Base-by-base conservation (phyloP, 2,329 filamentous ascomycete genomes). In the Colletotrichum echinochloae region DNA sequence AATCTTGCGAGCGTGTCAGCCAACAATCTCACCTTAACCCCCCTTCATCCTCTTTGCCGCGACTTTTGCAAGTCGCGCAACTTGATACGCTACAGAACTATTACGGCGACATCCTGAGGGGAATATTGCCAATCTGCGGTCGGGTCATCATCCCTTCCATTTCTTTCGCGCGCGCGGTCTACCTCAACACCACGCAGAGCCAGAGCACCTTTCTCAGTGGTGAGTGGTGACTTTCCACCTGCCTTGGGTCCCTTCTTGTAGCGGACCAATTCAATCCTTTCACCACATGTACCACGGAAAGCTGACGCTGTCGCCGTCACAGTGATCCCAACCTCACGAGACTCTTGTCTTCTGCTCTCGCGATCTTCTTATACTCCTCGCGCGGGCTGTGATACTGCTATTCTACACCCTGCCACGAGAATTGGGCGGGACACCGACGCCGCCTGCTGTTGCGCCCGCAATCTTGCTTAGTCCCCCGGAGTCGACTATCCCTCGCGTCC, bases 251-350 rank as follows among this genome's bases (percentile, higher is more conserved):
- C 28, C 33, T 55, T 48, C 18, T 39, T 46, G 51, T 59, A 33
- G 51, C 41, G n/a, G 44, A 35, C 68, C 68, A 59, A 59, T 59
- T 44, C 57, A 55, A 68, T 39, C 64, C 68, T 59, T 52, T 52
- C 51, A 41, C 59, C 33, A 18, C 49, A 56, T 37, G 33, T 57
- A 52, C 33, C 55, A 68, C 52, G 64, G 39, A 68, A 62, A 48
- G 68, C 64, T 71, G 68, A 71, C 68, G 64, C 64, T 46, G 26
- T 30, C 35, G 66, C 46, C 41, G 56, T 30, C 63, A 55, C 54
- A 48, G 35, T 46, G 28, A 68, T 60, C 59, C 57, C 60, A 51
- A 68, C 46, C 57, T 59, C 37, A 26, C 68, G 59, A 71, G 28
- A 60, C 52, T n/a, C 56, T 66, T 51, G 49, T 51, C 62, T 39